Base-by-base conservation (phyloP, 805 yeast genomes). In the Ogataea paraovalis region DNA sequence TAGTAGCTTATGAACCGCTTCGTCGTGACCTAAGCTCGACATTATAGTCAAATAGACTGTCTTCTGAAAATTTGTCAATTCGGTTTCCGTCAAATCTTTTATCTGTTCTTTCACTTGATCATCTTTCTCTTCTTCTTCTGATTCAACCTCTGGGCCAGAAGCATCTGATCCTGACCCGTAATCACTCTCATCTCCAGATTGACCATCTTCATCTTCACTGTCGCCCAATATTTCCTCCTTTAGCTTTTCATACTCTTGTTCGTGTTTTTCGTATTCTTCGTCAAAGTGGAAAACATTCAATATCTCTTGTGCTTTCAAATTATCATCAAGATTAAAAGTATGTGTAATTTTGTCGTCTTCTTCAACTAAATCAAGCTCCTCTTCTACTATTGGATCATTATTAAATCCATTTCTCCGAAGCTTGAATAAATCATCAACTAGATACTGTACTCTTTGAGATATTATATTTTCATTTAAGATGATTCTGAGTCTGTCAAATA, bases 1-100 rank as follows among this genome's bases (percentile, higher is more conserved):
- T 37, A 87, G 56, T 5, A 94, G 67, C 63, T 91, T 91, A 64
- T 91, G 98, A 1, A 88, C 90, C 0, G 96, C 92, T 70, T 94
- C 99, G 55, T 88, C 96, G 4, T 91, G 82, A 0, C 95, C 83
- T 83, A 92, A 79, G 50, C 96, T 82, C 20, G 97, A 88, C 84
- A 87, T 89, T 9, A 94, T 70, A 0, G 92, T 84, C 25, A 91
- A 68, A 57, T 92, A 92, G 2, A 92, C 85, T 1, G 77, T 77
- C 56, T 88, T 88, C 55, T 88, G 88, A 55, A 81, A 80, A 43
- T 82, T 80, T 2, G 81, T 70, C 27, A 82, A 65, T 22, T 79
- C 79, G 0, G 82, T 67, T 41, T 84, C 84, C 0, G 96, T 86
- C 72, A 85, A 66, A 63, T 91, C 97, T 37, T 72, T 70, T 37